Conservation (phyloP, 179 eudicot genomes). For the Gypsophila paniculata region DNA sequence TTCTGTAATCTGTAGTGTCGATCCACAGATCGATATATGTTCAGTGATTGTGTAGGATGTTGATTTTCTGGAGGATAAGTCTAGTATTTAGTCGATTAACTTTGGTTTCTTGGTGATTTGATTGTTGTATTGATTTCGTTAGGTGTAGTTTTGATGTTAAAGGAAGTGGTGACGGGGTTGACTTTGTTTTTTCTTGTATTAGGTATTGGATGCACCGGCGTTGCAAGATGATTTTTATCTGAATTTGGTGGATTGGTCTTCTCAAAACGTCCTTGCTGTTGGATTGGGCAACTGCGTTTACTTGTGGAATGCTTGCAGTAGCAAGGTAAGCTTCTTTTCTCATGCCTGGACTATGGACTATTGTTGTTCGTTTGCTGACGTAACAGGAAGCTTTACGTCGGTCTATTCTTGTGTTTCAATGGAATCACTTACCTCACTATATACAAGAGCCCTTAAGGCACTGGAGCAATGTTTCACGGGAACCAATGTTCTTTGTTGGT, state of each 20-base stretch:
- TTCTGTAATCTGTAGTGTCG: not conserved
- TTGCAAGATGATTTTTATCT: constrained; percentile 96
- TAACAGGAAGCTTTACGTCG: no score
- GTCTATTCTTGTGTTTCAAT: no score
- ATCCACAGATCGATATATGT: not conserved
- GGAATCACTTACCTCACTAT: no score
- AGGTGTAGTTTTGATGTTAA: not conserved
- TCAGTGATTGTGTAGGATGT: not conserved
- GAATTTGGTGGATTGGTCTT: constrained; percentile 95
- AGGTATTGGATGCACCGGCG: constrained; percentile 98
- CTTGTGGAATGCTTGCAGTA: constrained; percentile 94
- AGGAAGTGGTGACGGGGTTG: constrained; percentile 9
- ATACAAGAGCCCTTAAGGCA: no score
- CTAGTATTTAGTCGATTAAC: not conserved
- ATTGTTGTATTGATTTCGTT: not conserved
- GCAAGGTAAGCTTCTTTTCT: constrained; percentile 26
- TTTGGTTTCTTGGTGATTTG: not conserved
- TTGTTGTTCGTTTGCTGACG: not conserved
- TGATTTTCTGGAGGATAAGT: not conserved
- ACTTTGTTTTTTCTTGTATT: constrained; percentile 9
- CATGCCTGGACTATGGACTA: no score
- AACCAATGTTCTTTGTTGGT: not conserved
- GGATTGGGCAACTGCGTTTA: constrained; percentile 90
- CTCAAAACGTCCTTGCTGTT: constrained; percentile 77
- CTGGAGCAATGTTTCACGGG: not conserved